These are phyloP conservation scores for Phytopythium oedochilum DNA, from an alignment of 352 stramenopile species.

Conservation along the genomic window DNA sequence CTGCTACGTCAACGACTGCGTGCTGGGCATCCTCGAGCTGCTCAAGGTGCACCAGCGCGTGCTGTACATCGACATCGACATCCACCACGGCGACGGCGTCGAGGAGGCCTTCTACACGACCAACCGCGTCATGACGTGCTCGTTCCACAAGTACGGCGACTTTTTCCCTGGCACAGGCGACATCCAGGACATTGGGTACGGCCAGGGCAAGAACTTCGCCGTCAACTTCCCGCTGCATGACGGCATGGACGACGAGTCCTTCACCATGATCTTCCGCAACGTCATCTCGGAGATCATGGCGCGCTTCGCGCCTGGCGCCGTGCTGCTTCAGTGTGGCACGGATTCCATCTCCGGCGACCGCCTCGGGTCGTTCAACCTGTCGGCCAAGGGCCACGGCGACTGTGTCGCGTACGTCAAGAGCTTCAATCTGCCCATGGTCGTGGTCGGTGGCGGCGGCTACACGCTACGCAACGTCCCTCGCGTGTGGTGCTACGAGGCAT, in stretches of 20 bases:
- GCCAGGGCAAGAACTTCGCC: slow-evolving; percentile 92
- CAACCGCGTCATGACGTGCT: slow-evolving; percentile 98
- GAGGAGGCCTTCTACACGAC: slow-evolving; percentile 96
- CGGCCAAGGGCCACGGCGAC: slow-evolving; percentile 76
- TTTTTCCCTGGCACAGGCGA: slow-evolving; percentile 98
- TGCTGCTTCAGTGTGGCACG: slow-evolving; percentile 97
- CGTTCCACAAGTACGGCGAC: slow-evolving; percentile 99
- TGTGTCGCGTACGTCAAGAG: slow-evolving; percentile 86
- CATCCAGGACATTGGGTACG: slow-evolving; percentile 92
- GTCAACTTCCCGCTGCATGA: slow-evolving; percentile 97
- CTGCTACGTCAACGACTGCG: slow-evolving; percentile 98
- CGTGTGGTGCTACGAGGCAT: slow-evolving; percentile 98
- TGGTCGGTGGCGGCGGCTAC: slow-evolving; percentile 83
- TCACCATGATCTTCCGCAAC: slow-evolving; percentile 96
- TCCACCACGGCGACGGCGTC: slow-evolving; percentile 98
- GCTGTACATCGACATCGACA: slow-evolving; percentile 99
- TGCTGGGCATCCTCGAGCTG: slow-evolving; percentile 97
- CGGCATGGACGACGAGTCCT: slow-evolving; percentile 95
- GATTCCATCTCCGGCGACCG: slow-evolving; percentile 97
- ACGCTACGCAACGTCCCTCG: slow-evolving; percentile 86
- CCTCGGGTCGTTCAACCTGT: slow-evolving; percentile 98
- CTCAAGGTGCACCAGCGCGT: slow-evolving; percentile 96
- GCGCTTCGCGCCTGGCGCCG: slow-evolving; percentile 81
- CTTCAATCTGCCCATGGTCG: slow-evolving; percentile 79
- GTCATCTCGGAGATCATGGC: slow-evolving; percentile 94